Evolutionary conservation across 768 basidiomycete genomes (phyloP).

Genomic region (Baorangia bicolor): DNA sequence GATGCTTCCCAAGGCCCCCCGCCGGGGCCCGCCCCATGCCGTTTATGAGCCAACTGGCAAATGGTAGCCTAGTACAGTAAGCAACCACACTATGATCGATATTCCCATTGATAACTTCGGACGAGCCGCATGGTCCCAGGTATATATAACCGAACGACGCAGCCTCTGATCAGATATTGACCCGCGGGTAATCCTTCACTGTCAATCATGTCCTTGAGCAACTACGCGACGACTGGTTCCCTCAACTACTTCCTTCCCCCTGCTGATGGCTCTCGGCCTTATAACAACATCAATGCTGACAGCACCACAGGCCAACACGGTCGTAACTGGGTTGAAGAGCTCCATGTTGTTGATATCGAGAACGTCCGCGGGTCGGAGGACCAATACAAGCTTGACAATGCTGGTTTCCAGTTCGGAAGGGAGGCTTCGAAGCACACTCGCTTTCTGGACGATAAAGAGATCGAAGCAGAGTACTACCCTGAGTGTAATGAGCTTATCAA

Average conservation of each 20-base stretch:
- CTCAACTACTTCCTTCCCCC: slow-evolving; percentile 22
- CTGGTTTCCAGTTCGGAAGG: slow-evolving; percentile 37
- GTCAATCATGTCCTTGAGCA: slow-evolving; percentile 13
- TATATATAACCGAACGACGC: slow-evolving; percentile 28
- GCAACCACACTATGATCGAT: neutral
- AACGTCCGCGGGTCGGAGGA: slow-evolving; percentile 37
- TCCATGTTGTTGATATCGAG: slow-evolving; percentile 22
- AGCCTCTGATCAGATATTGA: slow-evolving; percentile 25
- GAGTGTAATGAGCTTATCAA: slow-evolving; percentile 41
- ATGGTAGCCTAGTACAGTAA: no score
- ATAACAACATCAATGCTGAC: slow-evolving; percentile 17
- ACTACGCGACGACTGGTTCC: slow-evolving; percentile 14
- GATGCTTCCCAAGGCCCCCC: no score
- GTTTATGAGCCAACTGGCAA: slow-evolving; percentile 1
- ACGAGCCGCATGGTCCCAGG: neutral
- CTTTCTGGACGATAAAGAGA: slow-evolving; percentile 37
- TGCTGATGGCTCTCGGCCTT: slow-evolving; percentile 19
- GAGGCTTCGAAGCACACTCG: slow-evolving; percentile 23
- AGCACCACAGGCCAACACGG: slow-evolving; percentile 3
- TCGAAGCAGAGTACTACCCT: slow-evolving; percentile 39
- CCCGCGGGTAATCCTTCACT: slow-evolving; percentile 24
- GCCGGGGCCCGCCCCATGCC: no score
- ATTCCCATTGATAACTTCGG: neutral
- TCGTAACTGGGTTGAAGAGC: slow-evolving; percentile 25
- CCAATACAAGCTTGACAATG: slow-evolving; percentile 31